Evolutionary conservation across 2,329 filamentous ascomycete genomes (phyloP), one percentile per base, ranked within the genome.

Genomic region (Penicillium sp.): DNA sequence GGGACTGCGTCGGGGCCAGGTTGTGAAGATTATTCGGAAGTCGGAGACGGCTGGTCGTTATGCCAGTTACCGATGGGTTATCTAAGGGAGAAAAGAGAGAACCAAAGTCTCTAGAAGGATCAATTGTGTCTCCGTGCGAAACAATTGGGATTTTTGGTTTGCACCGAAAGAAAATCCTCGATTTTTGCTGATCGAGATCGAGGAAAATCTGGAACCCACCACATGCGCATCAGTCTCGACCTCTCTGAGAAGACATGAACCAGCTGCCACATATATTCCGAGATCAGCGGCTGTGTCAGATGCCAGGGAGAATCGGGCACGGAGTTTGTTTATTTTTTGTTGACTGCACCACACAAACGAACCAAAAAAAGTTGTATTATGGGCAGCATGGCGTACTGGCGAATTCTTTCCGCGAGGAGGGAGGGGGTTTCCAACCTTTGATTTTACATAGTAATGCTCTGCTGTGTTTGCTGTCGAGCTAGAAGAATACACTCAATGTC

Each of bases 21-120:
- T 99, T 3, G 95, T 99, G 70, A 99, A 99, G 85, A 99, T 99
- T 69, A 97, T 99, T 69, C 84, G 95, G 64, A 93, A 89, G 75
- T 93, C 89, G 71, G 95, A 98, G 82, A 99, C 95, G 55, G 95
- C 95, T 14, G 95, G 95, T 60, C 84, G 95, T 52, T 99, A 99
- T 78, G 95, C 95, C 49, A 96, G 91, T 84, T 99, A 99, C 78
- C 83, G 93, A 68, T 88, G 85, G 85, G 84, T 81, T 33, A 80
- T 79, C 53, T 81, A 71, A 71, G 37, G 21, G 31, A 8, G n/a
- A 21, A 26, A 43, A 42, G 14, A 39, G 33, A 43, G 22, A 26
- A 24, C n/a, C 29, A 14, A 27, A 39, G 13, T 14, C n/a, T 53
- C 16, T 35, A 11, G n/a, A 35, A 45, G 13, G 33, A 16, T 39